These are phyloP conservation scores for Lipomyces sp. DNA, from an alignment of 805 yeast species.

Conservation along the genomic window DNA sequence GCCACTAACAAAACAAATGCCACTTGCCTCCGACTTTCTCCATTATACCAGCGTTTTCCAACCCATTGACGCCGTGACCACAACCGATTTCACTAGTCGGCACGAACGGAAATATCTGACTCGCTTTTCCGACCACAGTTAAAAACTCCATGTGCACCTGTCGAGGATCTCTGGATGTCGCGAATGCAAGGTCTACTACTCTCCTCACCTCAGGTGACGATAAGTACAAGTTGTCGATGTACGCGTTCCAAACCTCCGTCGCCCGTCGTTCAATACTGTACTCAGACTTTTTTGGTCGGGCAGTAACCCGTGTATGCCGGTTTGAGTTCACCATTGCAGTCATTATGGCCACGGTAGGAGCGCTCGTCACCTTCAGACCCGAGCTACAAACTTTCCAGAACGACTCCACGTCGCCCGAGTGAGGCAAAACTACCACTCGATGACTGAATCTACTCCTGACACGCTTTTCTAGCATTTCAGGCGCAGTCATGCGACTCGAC, in stretches of 20 bases:
- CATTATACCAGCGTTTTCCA: constrained; percentile 16
- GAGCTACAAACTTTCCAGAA: constrained; percentile 57
- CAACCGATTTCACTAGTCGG: constrained; percentile 1
- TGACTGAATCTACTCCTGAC: constrained; percentile 90
- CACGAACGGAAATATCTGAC: constrained; percentile 7
- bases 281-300: constrained; percentile 4
- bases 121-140: constrained; percentile 12
- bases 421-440: constrained; percentile 62
- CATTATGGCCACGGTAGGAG: neutral
- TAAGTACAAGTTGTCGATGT: constrained; percentile 8
- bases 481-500: constrained; percentile 71
- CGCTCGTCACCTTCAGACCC: constrained; percentile 19
- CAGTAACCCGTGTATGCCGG: neutral
- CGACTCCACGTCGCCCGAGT: constrained; percentile 53
- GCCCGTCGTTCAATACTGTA: neutral
- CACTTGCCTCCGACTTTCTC: constrained; percentile 22
- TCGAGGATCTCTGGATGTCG: constrained; percentile 23
- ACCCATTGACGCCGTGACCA: constrained; percentile 12
- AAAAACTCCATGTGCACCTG: constrained; percentile 18
- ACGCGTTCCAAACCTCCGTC: constrained; percentile 12
- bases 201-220: neutral
- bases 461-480: constrained; percentile 86
- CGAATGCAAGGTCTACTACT: constrained; percentile 21
- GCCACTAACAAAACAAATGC: neutral
- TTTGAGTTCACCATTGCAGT: neutral